Evolutionary conservation across 306 rosid genomes (phyloP).

Genomic region (Fragaria ananassa): DNA sequence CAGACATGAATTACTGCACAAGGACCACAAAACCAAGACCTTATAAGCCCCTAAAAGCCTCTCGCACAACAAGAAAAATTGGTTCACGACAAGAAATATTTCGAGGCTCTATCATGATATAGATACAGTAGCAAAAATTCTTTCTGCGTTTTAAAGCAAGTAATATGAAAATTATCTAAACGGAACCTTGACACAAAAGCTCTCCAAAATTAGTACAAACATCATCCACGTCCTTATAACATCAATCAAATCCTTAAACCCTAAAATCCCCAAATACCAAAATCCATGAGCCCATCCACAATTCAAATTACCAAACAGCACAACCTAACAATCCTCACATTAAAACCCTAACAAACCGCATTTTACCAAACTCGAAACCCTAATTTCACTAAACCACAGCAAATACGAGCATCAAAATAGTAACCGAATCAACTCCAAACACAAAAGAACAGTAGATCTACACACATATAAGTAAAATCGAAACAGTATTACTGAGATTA

Average conservation of each 20-base stretch:
- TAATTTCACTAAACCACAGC: neutral
- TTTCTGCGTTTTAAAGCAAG: neutral
- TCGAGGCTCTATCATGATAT: neutral
- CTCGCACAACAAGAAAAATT: neutral
- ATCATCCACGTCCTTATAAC: neutral
- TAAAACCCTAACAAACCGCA: neutral
- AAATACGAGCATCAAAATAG: neutral
- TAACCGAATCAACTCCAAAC: neutral
- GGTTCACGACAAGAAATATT: neutral
- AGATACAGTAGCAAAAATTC: neutral
- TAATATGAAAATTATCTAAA: neutral
- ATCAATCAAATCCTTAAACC: neutral
- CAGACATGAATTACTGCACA: neutral
- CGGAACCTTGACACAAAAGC: neutral
- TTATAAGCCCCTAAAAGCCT: too few species aligned
- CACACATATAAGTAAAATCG: neutral
- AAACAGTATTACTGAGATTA: neutral
- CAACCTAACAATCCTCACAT: neutral
- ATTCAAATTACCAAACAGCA: neutral
- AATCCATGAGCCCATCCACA: neutral
- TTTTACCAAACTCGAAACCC: neutral
- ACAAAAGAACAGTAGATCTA: constrained; percentile 12
- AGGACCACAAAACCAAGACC: neutral
- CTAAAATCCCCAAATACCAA: neutral
- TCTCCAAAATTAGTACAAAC: neutral